These are phyloP conservation scores for Peterozyma toletana DNA, from an alignment of 805 yeast genomes.

Conservation along the genomic window DNA sequence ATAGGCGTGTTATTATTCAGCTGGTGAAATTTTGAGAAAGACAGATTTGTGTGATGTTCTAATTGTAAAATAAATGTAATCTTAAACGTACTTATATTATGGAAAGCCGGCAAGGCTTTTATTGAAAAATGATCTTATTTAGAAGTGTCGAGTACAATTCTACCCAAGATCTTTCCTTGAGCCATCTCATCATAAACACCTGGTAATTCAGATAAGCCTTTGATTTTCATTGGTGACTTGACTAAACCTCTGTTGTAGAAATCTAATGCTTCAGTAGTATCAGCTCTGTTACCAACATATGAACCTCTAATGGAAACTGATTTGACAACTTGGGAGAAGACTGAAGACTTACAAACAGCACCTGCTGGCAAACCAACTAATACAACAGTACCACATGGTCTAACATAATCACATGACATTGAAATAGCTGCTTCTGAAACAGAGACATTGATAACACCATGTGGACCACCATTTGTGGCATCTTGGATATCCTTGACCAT, in stretches of 20 bases:
- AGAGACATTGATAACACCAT: conserved; percentile 61
- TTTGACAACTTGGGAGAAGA: conserved; percentile 68
- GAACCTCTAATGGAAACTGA: conserved; percentile 72
- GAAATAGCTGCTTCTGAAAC: conserved; percentile 44
- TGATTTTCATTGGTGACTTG: conserved; percentile 52
- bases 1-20: no score
- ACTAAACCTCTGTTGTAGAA: conserved; percentile 64
- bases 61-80: background rate
- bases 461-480: conserved; percentile 49
- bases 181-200: conserved; percentile 47
- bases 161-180: conserved; percentile 54
- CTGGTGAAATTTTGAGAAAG: no score
- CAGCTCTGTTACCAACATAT: conserved; percentile 85
- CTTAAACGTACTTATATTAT: no score
- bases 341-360: conserved; percentile 63
- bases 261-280: conserved; percentile 70
- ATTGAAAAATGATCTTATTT: conserved; percentile 21
- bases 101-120: no score
- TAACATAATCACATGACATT: conserved; percentile 52
- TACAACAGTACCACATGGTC: conserved; percentile 54
- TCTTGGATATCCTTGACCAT: conserved; percentile 30
- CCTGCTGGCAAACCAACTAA: conserved; percentile 73
- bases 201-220: conserved; percentile 44
- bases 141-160: conserved; percentile 56
- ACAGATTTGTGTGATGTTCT: no score